phyloP scores from a whole-genome alignment of 371 early-diverging fungal species.

The Smittium mucronatum region DNA sequence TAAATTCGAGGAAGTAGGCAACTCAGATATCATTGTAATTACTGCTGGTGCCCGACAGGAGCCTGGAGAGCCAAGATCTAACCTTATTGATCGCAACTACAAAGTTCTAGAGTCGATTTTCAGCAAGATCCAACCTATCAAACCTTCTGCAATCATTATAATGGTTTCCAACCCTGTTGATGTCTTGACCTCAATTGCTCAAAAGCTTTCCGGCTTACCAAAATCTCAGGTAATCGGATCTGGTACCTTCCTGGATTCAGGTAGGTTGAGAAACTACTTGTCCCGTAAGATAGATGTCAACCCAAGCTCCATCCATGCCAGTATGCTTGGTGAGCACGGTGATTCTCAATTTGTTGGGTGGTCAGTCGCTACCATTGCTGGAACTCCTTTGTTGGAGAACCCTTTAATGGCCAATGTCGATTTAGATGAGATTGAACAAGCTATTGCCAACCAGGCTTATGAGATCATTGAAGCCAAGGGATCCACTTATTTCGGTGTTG shows the following conservation, averaged over 20 bases:
- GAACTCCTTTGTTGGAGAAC: slow-evolving; percentile 52
- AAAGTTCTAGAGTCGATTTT: slow-evolving; percentile 56
- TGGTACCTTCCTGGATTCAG: slow-evolving; percentile 71
- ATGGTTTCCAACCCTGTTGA: slow-evolving; percentile 78
- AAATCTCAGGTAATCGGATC: slow-evolving; percentile 70
- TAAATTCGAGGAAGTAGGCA: slow-evolving; percentile 56
- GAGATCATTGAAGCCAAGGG: slow-evolving; percentile 77
- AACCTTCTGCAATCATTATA: slow-evolving; percentile 47
- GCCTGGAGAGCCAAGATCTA: slow-evolving; percentile 58
- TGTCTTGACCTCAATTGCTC: slow-evolving; percentile 66
- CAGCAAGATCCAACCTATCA: slow-evolving; percentile 58
- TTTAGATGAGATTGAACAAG: slow-evolving; percentile 35
- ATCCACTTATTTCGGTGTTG: slow-evolving; percentile 77
- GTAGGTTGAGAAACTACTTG: slow-evolving; percentile 53
- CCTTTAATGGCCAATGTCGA: slow-evolving; percentile 45
- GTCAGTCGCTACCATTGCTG: slow-evolving; percentile 59
- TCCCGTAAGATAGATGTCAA: slow-evolving; percentile 46
- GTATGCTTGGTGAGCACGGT: slow-evolving; percentile 79
- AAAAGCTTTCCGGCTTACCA: slow-evolving; percentile 63
- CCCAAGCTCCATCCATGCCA: slow-evolving; percentile 61
- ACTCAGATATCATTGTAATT: slow-evolving; percentile 68
- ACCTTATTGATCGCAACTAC: slow-evolving; percentile 67
- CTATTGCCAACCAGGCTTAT: slow-evolving; percentile 60
- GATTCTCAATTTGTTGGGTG: slow-evolving; percentile 74
- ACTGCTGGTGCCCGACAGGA: slow-evolving; percentile 82